These are phyloP conservation scores for Lojkania enalia DNA, from an alignment of 2,329 filamentous ascomycete genomes.

Conservation along the genomic window DNA sequence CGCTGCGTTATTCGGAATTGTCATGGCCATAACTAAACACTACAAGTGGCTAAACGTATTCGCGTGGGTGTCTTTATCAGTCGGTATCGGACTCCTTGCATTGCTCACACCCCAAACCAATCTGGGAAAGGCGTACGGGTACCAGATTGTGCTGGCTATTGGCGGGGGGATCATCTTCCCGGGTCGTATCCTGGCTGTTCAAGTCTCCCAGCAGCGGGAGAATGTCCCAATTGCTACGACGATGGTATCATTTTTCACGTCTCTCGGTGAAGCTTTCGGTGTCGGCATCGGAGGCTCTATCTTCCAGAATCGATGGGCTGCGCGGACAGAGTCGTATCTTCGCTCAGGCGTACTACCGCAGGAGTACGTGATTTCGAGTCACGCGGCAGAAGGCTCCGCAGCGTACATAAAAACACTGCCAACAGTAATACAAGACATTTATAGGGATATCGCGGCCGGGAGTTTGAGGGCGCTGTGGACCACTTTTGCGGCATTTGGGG, in stretches of 20 bases:
- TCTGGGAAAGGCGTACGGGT: background rate
- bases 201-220: slow-evolving; percentile 1
- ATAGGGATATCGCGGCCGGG: slow-evolving; percentile 2
- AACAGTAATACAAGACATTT: background rate
- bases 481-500: slow-evolving; percentile 2
- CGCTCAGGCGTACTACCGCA: background rate
- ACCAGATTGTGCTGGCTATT: slow-evolving; percentile 4
- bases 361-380: background rate
- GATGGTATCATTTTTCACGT: slow-evolving; percentile 6
- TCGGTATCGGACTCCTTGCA: slow-evolving; percentile 2
- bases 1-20: slow-evolving; percentile 3
- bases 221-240: slow-evolving; percentile 6
- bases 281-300: slow-evolving; percentile 5
- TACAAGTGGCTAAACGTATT: slow-evolving; percentile 4
- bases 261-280: slow-evolving; percentile 5
- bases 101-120: background rate
- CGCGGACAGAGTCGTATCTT: background rate
- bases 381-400: slow-evolving; percentile 1
- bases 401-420: background rate
- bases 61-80: background rate
- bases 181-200: slow-evolving; percentile 4
- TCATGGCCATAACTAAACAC: slow-evolving; percentile 1
- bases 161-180: slow-evolving; percentile 4
- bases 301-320: slow-evolving; percentile 7
- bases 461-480: slow-evolving; percentile 1